These are phyloP conservation scores for Eutrema heterophyllum DNA, from an alignment of 345 rosid species.

Conservation along the genomic window DNA sequence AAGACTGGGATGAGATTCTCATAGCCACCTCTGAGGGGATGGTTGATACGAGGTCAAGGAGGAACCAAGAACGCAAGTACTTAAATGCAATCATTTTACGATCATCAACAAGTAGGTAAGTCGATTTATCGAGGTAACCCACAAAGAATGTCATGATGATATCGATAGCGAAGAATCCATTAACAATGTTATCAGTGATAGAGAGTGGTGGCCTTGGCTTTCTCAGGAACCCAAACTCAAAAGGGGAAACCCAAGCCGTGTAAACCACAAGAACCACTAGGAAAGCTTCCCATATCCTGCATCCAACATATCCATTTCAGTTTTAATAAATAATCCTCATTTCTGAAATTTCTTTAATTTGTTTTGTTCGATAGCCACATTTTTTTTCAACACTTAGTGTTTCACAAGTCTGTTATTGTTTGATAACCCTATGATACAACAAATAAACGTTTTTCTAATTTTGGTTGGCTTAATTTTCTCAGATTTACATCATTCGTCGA, in stretches of 20 bases:
- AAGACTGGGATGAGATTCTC: slow-evolving; percentile 54
- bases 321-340: not conserved
- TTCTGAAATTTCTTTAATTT: not conserved
- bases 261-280: slow-evolving; percentile 72
- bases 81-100: slow-evolving; percentile 69
- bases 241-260: slow-evolving; percentile 95
- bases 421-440: not conserved
- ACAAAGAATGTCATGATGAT: slow-evolving; percentile 81
- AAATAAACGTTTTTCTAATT: not conserved
- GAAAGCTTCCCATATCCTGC: slow-evolving; percentile 79
- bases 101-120: slow-evolving; percentile 70
- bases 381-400: not conserved
- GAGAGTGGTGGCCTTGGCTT: slow-evolving; percentile 54
- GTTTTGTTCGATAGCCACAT: not conserved
- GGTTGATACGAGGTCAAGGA: slow-evolving; percentile 70
- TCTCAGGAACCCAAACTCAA: slow-evolving; percentile 75
- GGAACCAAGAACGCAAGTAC: slow-evolving; percentile 74
- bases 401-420: not conserved
- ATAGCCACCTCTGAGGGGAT: slow-evolving; percentile 68
- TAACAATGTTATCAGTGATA: slow-evolving; percentile 69
- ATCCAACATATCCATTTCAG: not conserved
- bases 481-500: not conserved
- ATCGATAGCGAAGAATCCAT: slow-evolving; percentile 84
- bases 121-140: slow-evolving; percentile 65
- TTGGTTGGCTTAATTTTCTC: not conserved